phyloP scores from a whole-genome alignment of 2,329 filamentous ascomycete species.

The Incumbomyces lentus region DNA sequence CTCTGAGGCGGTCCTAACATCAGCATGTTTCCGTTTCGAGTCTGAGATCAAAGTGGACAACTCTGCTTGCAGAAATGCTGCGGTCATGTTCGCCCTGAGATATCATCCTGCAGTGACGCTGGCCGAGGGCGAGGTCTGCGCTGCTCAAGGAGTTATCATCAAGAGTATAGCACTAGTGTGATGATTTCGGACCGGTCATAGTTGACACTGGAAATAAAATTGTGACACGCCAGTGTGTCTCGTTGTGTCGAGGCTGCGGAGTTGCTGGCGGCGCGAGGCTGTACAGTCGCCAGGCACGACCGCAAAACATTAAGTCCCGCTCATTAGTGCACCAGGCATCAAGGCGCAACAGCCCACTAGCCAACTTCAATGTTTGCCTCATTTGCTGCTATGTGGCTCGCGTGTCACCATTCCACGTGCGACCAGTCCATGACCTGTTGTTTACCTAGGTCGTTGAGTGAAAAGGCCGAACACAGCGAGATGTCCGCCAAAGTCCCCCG shows the following conservation, averaged over 20 bases:
- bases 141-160: too few relatives aligned
- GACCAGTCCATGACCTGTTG: too few relatives aligned
- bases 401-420: too few relatives aligned
- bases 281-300: background rate
- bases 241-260: background rate
- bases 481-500: slow-evolving; percentile 73
- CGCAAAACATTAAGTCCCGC: background rate
- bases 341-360: slow-evolving; percentile 5
- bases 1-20: slow-evolving; percentile 80
- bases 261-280: too few relatives aligned
- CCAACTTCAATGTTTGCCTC: background rate
- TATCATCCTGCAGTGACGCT: slow-evolving; percentile 2
- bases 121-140: too few relatives aligned
- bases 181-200: too few relatives aligned
- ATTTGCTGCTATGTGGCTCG: background rate
- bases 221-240: too few relatives aligned
- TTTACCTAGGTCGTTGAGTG: background rate
- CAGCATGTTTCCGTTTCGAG: slow-evolving; percentile 87
- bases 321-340: background rate
- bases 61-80: slow-evolving; percentile 66
- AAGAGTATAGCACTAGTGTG: too few relatives aligned
- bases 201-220: too few relatives aligned
- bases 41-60: slow-evolving; percentile 86
- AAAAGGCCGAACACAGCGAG: background rate
- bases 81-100: slow-evolving; percentile 16